Conservation (phyloP, 2,329 filamentous ascomycete species). For the Ophiostoma montium region DNA sequence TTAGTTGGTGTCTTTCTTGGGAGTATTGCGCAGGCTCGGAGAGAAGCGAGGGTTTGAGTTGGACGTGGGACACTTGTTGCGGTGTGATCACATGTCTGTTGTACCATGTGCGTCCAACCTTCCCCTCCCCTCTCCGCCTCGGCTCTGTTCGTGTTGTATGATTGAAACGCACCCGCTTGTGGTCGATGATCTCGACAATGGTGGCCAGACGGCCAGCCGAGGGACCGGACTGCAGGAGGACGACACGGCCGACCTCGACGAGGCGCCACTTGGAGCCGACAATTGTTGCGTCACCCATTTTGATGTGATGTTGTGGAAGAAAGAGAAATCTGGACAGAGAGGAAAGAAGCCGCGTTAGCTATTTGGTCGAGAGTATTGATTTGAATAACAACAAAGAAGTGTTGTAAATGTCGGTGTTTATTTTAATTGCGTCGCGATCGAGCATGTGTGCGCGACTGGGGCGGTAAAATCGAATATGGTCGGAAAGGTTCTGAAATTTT, state of each 20-base stretch:
- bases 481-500: not conserved
- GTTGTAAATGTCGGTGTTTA: not conserved
- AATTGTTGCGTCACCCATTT: slow-evolving; percentile 73
- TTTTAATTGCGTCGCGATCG: slow-evolving; percentile 1
- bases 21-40: not conserved
- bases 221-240: slow-evolving; percentile 74
- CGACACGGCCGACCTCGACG: slow-evolving; percentile 96
- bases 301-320: slow-evolving; percentile 27
- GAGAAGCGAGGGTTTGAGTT: no score
- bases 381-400: no score
- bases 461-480: not conserved
- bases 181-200: slow-evolving; percentile 99
- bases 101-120: not conserved
- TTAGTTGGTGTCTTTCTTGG: slow-evolving; percentile 1
- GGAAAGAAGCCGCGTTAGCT: slow-evolving; percentile 5
- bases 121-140: not conserved
- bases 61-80: no score
- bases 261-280: slow-evolving; percentile 79
- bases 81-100: no score
- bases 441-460: not conserved
- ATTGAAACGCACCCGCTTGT: slow-evolving; percentile 87
- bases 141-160: not conserved
- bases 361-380: not conserved
- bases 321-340: slow-evolving; percentile 4
- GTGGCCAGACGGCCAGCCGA: slow-evolving; percentile 75